Evolutionary conservation across 169 alveolate species (phyloP).

Genomic region (Eimeria maxima): DNA sequence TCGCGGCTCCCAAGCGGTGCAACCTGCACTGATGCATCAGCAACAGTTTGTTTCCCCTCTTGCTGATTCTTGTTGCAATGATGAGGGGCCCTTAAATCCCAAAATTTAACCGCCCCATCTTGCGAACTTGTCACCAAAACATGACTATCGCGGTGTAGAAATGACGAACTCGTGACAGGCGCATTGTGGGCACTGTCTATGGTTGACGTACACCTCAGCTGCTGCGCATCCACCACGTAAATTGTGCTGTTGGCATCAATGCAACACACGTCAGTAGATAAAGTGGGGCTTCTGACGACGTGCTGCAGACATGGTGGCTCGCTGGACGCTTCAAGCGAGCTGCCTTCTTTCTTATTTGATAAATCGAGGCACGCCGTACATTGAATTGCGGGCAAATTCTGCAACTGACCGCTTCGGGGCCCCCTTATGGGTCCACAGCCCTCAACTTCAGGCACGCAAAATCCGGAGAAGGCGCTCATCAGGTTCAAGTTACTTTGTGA

Average conservation of each 20-base stretch:
- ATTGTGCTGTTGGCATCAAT: conserved; percentile 27
- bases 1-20: conserved; percentile 56
- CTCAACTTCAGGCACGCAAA: conserved; percentile 56
- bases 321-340: not conserved
- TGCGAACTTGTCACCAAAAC: conserved; percentile 35
- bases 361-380: not conserved
- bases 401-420: not conserved
- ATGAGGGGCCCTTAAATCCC: conserved; percentile 40
- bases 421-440: conserved; percentile 55
- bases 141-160: conserved; percentile 19
- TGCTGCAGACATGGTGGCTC: conserved; percentile 63
- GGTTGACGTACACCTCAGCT: conserved; percentile 44
- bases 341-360: not conserved
- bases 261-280: conserved; percentile 18
- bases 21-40: conserved; percentile 50
- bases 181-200: conserved; percentile 13
- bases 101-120: conserved; percentile 42
- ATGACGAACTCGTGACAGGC: conserved; percentile 28
- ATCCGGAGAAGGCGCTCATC: conserved; percentile 64
- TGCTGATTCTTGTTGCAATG: not conserved
- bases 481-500: too few species aligned
- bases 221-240: not conserved
- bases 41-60: not conserved
- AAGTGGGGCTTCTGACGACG: conserved; percentile 6
- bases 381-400: conserved; percentile 1